Base-by-base conservation (phyloP, 2,329 filamentous ascomycete species). In the Fusarium duplospermum region DNA sequence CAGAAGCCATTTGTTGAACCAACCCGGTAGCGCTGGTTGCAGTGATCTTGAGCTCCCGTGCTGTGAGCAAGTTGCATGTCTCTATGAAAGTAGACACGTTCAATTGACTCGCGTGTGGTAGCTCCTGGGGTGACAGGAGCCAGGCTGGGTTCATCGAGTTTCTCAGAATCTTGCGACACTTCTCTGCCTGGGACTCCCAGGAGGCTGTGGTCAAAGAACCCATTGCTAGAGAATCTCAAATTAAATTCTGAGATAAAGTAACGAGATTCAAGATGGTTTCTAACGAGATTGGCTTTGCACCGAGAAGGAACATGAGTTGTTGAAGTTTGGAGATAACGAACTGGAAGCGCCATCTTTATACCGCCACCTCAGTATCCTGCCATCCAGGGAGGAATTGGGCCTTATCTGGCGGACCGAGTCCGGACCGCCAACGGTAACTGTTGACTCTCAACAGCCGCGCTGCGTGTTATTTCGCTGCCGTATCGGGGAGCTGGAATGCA, bases 141-240 rank as follows among this genome's bases (percentile, higher is more conserved):
- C 67, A 67, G 18, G 27, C 58, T n/a, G 47, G 31, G 33, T 67
- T 70, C 52, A 67, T 27, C 4, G 64, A 70, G 11, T 54, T 35
- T 56, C 18, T 24, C 4, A 66, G 18, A 20, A 67, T 57, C 10
- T 42, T 63, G 27, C 58, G 58, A 60, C 64, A 70, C n/a, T 22
- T 70, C n/a, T 70, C 67, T 16, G 63, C 67, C 64, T 63, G n/a
- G 18, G 36, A 33, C 50, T 70, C 58, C 67, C 64, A 70, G 8
- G 42, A 6, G 22, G 22, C 33, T n/a, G 33, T 13, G 6, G 54
- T 35, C 11, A 18, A 24, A 27, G 54, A 57, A 38, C 54, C 54
- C 54, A 57, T 57, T 57, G 14, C 9, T 22, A 13, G 31, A 33
- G 5, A n/a, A 57, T 20, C 2, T 2, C 1, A n/a, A 35, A 27